phyloP scores from a whole-genome alignment of 2,329 filamentous ascomycete genomes.

The Aspergillus aculeatus region DNA sequence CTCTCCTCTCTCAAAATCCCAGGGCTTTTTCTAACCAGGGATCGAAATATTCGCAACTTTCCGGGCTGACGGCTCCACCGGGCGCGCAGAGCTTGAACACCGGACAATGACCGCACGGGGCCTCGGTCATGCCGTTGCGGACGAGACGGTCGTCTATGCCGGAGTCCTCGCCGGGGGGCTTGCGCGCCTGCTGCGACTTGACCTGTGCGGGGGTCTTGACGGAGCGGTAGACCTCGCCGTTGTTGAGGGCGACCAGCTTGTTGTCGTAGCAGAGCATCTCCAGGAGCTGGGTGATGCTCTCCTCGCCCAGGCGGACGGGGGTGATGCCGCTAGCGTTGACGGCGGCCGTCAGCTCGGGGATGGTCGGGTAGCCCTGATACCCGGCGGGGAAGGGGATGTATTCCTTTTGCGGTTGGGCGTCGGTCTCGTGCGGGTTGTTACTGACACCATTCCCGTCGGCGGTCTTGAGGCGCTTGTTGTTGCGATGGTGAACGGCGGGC shows the following conservation, averaged over 20 bases:
- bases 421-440: conserved; percentile 12
- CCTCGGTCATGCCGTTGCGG: conserved; percentile 79
- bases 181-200: conserved; percentile 35
- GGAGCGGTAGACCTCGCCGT: conserved; percentile 51
- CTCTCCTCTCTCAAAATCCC: conserved; percentile 28
- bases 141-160: conserved; percentile 44
- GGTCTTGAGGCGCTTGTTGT: conserved; percentile 46
- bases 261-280: conserved; percentile 89
- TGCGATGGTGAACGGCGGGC: conserved; percentile 35
- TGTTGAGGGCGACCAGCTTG: conserved; percentile 64
- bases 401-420: conserved; percentile 32
- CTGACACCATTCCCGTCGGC: conserved; percentile 26
- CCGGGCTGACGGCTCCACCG: conserved; percentile 83
- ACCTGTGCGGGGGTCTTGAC: conserved; percentile 41
- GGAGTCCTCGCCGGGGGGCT: conserved; percentile 28
- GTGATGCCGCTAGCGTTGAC: conserved; percentile 69
- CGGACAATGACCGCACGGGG: conserved; percentile 86
- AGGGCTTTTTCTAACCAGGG: conserved; percentile 65
- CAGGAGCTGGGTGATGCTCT: conserved; percentile 79
- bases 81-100: conserved; percentile 92
- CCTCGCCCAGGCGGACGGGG: conserved; percentile 65
- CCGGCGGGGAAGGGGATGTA: conserved; percentile 59
- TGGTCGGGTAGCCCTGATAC: conserved; percentile 77
- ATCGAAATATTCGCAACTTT: conserved; percentile 87
- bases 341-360: conserved; percentile 71